A percentile compares a stretch with the other conserved stretches of the same genome.
phyloP scores from a whole-genome alignment of 2,329 filamentous ascomycete genomes.

The Aspergillus sp. region DNA sequence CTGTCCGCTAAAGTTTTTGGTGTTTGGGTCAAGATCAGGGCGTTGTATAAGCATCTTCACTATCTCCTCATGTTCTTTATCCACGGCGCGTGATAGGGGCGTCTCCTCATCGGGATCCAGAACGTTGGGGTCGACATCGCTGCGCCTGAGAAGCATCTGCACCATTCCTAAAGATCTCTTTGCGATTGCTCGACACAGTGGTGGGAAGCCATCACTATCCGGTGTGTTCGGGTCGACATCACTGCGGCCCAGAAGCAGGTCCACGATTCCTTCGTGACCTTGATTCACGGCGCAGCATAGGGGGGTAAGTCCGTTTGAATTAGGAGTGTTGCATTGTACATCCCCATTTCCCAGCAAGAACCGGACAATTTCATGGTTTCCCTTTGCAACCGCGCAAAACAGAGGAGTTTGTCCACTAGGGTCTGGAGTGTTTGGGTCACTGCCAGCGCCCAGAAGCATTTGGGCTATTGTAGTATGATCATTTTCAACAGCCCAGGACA shows the following conservation, averaged over 20 bases:
- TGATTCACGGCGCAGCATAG: constrained; percentile 20
- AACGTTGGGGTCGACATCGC: constrained; percentile 14
- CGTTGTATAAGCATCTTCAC: constrained; percentile 15
- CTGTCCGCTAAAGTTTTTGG: constrained; percentile 13
- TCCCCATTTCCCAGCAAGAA: constrained; percentile 15
- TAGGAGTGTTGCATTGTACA: constrained; percentile 16
- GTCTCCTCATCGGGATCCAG: constrained; percentile 16
- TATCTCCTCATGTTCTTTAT: constrained; percentile 12
- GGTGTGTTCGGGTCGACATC: constrained; percentile 19
- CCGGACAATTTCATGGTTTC: constrained; percentile 17
- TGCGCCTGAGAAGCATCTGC: constrained; percentile 13
- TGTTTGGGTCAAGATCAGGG: constrained; percentile 14
- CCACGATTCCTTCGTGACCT: constrained; percentile 17
- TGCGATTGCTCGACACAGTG: constrained; percentile 17
- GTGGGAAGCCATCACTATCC: constrained; percentile 15
- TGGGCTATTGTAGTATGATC: constrained; percentile 16
- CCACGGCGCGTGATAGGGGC: constrained; percentile 17
- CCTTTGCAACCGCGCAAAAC: constrained; percentile 19
- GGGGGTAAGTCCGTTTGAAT: constrained; percentile 19
- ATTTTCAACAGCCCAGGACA: constrained; percentile 21
- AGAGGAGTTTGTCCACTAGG: constrained; percentile 20
- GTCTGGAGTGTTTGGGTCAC: constrained; percentile 18
- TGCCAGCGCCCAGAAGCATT: constrained; percentile 17
- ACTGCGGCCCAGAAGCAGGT: constrained; percentile 13
- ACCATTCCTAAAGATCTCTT: constrained; percentile 10